Conservation (phyloP, 73 alveolate species). For the Tetrahymena thermophila region DNA sequence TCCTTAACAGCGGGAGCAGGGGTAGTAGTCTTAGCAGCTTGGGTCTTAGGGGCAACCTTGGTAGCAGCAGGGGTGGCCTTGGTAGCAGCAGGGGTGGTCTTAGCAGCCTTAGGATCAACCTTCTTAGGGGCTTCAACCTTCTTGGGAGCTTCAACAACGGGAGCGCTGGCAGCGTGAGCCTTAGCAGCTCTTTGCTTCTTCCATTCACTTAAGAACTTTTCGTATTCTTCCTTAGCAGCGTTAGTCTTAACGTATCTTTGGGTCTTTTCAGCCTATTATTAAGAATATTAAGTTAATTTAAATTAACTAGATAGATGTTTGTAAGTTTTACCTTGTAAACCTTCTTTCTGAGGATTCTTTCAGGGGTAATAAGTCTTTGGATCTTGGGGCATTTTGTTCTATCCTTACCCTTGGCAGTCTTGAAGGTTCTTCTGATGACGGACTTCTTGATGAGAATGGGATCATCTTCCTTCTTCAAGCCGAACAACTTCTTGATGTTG, state of each 20-base stretch:
- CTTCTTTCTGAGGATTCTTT: constrained; percentile 79
- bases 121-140: constrained; percentile 19
- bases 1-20: constrained; percentile 1
- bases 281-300: neutral
- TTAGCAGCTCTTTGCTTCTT: constrained; percentile 32
- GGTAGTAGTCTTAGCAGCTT: constrained; percentile 6
- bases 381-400: constrained; percentile 59
- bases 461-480: constrained; percentile 72
- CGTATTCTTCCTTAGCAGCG: constrained; percentile 25
- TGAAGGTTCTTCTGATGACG: constrained; percentile 66
- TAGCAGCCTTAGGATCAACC: constrained; percentile 13
- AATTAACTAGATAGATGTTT: neutral
- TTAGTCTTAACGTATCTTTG: constrained; percentile 19
- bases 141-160: constrained; percentile 16
- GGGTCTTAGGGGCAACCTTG: constrained; percentile 25
- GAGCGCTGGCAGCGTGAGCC: neutral
- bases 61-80: constrained; percentile 12
- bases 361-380: constrained; percentile 78
- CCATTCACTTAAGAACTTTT: constrained; percentile 28
- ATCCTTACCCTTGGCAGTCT: constrained; percentile 52
- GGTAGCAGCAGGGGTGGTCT: constrained; percentile 17
- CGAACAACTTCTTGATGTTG: constrained; percentile 77
- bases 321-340: constrained; percentile 40
- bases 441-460: constrained; percentile 54
- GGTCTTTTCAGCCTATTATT: constrained; percentile 14